Conservation (phyloP, 768 basidiomycete species). For the Mycena metata region DNA sequence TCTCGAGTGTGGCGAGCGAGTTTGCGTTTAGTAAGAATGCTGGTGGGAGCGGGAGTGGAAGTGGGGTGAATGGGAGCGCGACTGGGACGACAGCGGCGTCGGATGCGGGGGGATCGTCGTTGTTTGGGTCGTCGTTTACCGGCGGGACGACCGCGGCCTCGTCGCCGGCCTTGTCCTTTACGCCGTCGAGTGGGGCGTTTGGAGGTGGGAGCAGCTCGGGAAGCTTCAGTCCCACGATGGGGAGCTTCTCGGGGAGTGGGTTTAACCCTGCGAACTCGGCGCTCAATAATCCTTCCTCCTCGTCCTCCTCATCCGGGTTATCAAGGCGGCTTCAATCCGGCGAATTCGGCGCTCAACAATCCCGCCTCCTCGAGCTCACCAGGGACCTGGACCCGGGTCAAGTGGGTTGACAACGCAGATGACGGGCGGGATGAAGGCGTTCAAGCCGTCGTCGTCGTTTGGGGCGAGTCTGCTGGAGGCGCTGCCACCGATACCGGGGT, state of each 20-base stretch:
- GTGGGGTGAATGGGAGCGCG: slow-evolving; percentile 1
- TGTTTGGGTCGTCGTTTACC: slow-evolving; percentile 30
- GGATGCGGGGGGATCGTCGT: slow-evolving; percentile 27
- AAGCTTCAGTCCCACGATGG: slow-evolving; percentile 31
- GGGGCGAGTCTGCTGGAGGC: slow-evolving; percentile 81
- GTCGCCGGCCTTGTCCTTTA: slow-evolving; percentile 30
- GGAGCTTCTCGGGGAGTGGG: not conserved
- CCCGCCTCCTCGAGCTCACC: slow-evolving; percentile 43
- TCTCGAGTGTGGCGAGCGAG: slow-evolving; percentile 80
- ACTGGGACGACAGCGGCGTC: slow-evolving; percentile 30
- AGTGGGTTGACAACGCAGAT: slow-evolving; percentile 57
- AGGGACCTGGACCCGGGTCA: slow-evolving; percentile 27
- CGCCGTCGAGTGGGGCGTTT: slow-evolving; percentile 18
- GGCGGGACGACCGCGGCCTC: slow-evolving; percentile 42
- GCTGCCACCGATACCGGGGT: slow-evolving; percentile 80
- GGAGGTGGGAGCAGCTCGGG: slow-evolving; percentile 26
- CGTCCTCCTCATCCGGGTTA: slow-evolving; percentile 40
- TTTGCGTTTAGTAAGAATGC: slow-evolving; percentile 66
- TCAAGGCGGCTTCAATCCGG: slow-evolving; percentile 18
- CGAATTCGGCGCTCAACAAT: slow-evolving; percentile 27
- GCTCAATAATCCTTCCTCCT: slow-evolving; percentile 12
- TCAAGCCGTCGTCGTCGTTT: slow-evolving; percentile 87
- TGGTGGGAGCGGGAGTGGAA: slow-evolving; percentile 12
- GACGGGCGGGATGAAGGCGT: slow-evolving; percentile 77
- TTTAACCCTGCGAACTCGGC: slow-evolving; percentile 25